These are phyloP conservation scores for Spathaspora passalidarum DNA, from an alignment of 805 yeast genomes.

Conservation along the genomic window DNA sequence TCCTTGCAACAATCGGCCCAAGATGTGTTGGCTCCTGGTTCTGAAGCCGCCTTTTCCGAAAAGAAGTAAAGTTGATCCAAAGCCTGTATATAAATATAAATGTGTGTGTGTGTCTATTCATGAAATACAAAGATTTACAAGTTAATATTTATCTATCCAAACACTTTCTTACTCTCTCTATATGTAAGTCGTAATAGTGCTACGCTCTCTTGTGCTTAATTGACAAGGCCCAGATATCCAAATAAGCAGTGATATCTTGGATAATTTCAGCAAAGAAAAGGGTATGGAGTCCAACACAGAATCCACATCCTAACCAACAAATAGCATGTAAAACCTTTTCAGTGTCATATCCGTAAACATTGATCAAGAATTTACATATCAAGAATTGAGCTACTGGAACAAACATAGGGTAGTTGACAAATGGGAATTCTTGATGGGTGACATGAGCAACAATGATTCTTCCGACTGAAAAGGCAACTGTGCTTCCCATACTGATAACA, in stretches of 20 bases:
- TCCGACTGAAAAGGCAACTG: slow-evolving; percentile 85
- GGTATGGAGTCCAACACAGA: slow-evolving; percentile 65
- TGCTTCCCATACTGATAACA: slow-evolving; percentile 66
- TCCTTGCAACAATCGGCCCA: slow-evolving; percentile 75
- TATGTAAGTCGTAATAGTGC: neutral
- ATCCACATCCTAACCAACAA: slow-evolving; percentile 64
- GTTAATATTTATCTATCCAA: neutral
- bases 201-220: slow-evolving; percentile 72
- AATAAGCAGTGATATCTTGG: slow-evolving; percentile 70
- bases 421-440: slow-evolving; percentile 76
- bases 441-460: slow-evolving; percentile 85
- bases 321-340: slow-evolving; percentile 47
- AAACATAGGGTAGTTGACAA: slow-evolving; percentile 63
- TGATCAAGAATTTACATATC: slow-evolving; percentile 30
- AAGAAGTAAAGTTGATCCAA: slow-evolving; percentile 18
- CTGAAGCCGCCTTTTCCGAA: slow-evolving; percentile 42
- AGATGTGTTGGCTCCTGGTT: slow-evolving; percentile 70
- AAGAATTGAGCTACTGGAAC: slow-evolving; percentile 55
- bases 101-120: neutral
- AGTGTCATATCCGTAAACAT: slow-evolving; percentile 36
- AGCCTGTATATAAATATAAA: neutral
- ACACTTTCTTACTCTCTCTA: neutral
- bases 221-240: slow-evolving; percentile 82
- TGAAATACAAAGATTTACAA: neutral
- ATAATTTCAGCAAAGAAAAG: slow-evolving; percentile 76